Base-by-base conservation (phyloP, 2,329 filamentous ascomycete species). In the Malbranchea cinnamomea region DNA sequence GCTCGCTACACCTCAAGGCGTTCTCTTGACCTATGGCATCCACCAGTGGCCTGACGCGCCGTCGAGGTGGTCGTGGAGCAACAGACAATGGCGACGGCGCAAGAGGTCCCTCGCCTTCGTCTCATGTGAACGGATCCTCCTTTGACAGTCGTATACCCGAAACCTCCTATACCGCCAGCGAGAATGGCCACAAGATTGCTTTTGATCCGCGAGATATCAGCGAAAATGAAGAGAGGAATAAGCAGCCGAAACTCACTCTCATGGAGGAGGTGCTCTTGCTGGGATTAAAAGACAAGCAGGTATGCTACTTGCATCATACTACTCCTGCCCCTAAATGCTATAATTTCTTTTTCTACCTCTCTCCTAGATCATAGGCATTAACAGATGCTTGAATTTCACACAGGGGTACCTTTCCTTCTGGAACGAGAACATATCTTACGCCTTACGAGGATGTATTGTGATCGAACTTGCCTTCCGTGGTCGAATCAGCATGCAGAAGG, bases 341-440 rank as follows among this genome's bases (percentile, higher is more conserved):
- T n/a, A n/a, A n/a, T n/a, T n/a, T n/a, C n/a, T n/a, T 17, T 21
- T 31, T 16, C 16, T 24, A 16, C 13, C 11, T 24, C 13, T n/a
- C 23, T 18, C 17, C 22, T 17, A 15, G 14, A 2, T 10, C 20
- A 7, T 14, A 11, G 9, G 8, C 20, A 17, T 34, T 26, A 22
- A n/a, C n/a, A n/a, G n/a, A n/a, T n/a, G n/a, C n/a, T n/a, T n/a
- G n/a, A n/a, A 19, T 34, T 33, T 28, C 28, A 8, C 18, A 23
- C 52, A 93, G 84, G 89, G 89, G 42, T 95, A 98, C 53, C 74
- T 98, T 40, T 95, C 87, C 17, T 98, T 98, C 61, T 98, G 89
- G 89, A 98, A 98, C 61, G 89, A 98, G 61, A 98, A 98, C 62
- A 98, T 98, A 50, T 94, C 85, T 37, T 98, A 98, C 56, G 89